Evolutionary conservation across 1,284 basidiomycete species (phyloP).

Genomic region (Exsudoporus floridanus): DNA sequence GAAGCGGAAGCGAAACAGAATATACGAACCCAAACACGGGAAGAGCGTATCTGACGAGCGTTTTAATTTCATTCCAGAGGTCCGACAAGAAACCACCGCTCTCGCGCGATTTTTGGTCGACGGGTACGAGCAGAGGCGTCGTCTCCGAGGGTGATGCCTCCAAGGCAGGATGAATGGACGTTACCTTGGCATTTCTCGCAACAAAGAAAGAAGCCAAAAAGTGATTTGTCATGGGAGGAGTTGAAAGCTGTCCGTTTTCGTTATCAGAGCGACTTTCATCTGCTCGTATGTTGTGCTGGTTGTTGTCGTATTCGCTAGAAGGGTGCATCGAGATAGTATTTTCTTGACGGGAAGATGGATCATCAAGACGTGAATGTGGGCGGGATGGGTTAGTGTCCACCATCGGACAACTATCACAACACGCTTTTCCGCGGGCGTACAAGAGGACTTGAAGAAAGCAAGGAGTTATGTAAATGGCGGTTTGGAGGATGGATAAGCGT

Average conservation of each 20-base stretch:
- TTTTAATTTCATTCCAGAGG: constrained; percentile 56
- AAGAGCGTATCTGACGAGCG: constrained; percentile 61
- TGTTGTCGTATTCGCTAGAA: constrained; percentile 17
- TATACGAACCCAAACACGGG: constrained; percentile 64
- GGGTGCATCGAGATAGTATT: constrained; percentile 42
- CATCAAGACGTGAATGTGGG: no score
- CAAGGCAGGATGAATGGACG: neutral
- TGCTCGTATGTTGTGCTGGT: neutral
- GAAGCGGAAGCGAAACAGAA: neutral
- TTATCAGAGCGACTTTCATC: neutral
- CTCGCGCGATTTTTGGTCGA: constrained; percentile 28
- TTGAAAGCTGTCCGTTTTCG: neutral
- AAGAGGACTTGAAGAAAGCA: neutral
- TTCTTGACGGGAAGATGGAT: constrained; percentile 42
- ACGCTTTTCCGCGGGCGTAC: neutral
- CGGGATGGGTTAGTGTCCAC: neutral
- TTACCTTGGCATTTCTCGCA: neutral
- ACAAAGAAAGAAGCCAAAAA: neutral
- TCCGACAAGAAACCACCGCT: constrained; percentile 23
- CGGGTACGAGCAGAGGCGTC: constrained; percentile 41
- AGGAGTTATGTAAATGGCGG: neutral
- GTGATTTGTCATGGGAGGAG: constrained; percentile 1
- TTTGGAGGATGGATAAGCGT: neutral
- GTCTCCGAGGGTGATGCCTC: constrained; percentile 16
- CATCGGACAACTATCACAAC: constrained; percentile 1